Evolutionary conservation across 1,139 yeast genomes (phyloP).

Genomic region (Pichia sp.): DNA sequence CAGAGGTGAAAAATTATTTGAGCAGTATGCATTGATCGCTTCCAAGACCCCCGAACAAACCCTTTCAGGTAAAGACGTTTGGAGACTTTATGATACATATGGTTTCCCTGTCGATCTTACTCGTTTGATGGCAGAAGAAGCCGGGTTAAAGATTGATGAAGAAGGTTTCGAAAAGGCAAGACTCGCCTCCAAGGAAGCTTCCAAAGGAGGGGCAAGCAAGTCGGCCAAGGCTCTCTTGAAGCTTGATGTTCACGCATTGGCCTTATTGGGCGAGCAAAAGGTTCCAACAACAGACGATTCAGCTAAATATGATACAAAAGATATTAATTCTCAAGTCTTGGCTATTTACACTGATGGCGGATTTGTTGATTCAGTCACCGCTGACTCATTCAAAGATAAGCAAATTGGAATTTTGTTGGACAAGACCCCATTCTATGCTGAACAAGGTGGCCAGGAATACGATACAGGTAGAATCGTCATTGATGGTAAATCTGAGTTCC

Average conservation of each 20-base stretch:
- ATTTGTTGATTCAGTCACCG: constrained; percentile 45
- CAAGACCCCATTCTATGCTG: constrained; percentile 93
- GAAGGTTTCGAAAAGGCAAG: constrained; percentile 87
- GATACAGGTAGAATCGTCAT: constrained; percentile 91
- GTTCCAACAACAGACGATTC: constrained; percentile 82
- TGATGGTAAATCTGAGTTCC: constrained; percentile 83
- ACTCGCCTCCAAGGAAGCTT: constrained; percentile 86
- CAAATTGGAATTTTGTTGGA: constrained; percentile 81
- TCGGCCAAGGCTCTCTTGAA: constrained; percentile 57
- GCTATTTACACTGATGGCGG: constrained; percentile 58
- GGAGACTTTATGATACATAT: constrained; percentile 98
- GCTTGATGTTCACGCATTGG: constrained; percentile 86
- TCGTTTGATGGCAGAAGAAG: constrained; percentile 97
- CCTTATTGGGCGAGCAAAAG: constrained; percentile 53
- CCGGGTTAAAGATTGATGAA: constrained; percentile 89
- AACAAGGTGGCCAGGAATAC: constrained; percentile 98
- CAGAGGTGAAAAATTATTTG: constrained; percentile 95
- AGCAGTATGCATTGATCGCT: constrained; percentile 84
- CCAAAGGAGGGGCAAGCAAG: constrained; percentile 73
- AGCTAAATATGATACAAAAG: constrained; percentile 64
- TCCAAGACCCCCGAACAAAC: constrained; percentile 69
- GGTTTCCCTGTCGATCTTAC: constrained; percentile 99
- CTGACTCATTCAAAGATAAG: constrained; percentile 36
- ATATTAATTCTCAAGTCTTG: constrained; percentile 58
- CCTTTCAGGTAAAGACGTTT: constrained; percentile 88